Conservation (phyloP, 2,329 filamentous ascomycete genomes). For the Fusarium paranaense region DNA sequence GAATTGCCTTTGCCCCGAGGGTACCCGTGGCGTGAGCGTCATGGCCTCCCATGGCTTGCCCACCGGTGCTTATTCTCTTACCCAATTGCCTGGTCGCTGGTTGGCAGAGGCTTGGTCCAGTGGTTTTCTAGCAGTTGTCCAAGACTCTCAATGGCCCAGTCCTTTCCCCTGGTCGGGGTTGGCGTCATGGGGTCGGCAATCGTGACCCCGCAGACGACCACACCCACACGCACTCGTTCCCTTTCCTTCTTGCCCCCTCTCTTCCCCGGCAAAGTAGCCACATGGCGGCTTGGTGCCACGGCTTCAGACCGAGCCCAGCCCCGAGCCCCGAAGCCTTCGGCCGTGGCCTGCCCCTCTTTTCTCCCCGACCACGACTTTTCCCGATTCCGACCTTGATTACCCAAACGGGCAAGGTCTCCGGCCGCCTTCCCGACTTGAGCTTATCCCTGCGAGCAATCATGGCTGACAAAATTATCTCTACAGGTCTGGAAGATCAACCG, state of each 20-base stretch:
- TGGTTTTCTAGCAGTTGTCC: constrained; percentile 22
- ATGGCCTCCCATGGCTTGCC: constrained; percentile 40
- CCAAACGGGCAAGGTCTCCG: constrained; percentile 25
- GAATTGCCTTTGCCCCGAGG: constrained; percentile 42
- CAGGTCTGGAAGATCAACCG: constrained; percentile 99
- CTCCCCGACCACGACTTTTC: constrained; percentile 39
- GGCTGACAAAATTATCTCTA: constrained; percentile 43
- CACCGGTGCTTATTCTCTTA: constrained; percentile 46
- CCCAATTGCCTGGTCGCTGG: constrained; percentile 44
- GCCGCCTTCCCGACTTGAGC: background rate
- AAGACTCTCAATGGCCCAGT: constrained; percentile 24
- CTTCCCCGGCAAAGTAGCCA: constrained; percentile 13
- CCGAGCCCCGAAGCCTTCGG: constrained; percentile 34
- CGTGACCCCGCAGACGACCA: constrained; percentile 40
- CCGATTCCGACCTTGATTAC: constrained; percentile 32
- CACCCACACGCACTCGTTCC: constrained; percentile 10
- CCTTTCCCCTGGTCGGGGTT: constrained; percentile 37
- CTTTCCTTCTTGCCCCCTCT: constrained; percentile 16
- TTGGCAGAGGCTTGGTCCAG: constrained; percentile 41
- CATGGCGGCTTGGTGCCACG: constrained; percentile 10
- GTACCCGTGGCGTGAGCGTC: constrained; percentile 41
- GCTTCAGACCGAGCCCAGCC: constrained; percentile 37
- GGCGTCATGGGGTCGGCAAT: constrained; percentile 45
- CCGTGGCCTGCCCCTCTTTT: constrained; percentile 37
- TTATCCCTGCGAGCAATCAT: constrained; percentile 6